Evolutionary conservation across 495 filamentous ascomycete genomes (phyloP).

Genomic region (Penicillium ucsense): DNA sequence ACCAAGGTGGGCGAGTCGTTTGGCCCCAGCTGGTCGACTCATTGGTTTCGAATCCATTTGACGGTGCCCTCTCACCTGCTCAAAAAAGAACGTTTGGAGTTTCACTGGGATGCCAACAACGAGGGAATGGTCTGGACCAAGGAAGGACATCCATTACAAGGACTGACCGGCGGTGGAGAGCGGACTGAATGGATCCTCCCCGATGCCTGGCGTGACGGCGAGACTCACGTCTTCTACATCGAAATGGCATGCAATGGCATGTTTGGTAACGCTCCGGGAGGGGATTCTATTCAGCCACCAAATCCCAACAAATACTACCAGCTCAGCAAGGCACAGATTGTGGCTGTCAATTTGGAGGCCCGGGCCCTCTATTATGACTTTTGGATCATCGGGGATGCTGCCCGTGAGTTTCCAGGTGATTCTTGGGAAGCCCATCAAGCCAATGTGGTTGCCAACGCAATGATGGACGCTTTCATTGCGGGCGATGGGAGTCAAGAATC

Average conservation of each 20-base stretch:
- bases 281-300: constrained; percentile 83
- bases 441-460: constrained; percentile 68
- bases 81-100: constrained; percentile 70
- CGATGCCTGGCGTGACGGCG: constrained; percentile 66
- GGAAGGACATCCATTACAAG: constrained; percentile 81
- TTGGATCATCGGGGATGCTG: constrained; percentile 89
- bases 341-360: constrained; percentile 79
- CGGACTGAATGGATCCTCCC: constrained; percentile 85
- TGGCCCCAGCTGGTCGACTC: constrained; percentile 95
- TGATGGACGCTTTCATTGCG: constrained; percentile 81
- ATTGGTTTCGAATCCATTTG: constrained; percentile 85
- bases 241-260: constrained; percentile 99
- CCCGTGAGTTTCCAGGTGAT: constrained; percentile 67
- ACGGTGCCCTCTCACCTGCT: constrained; percentile 63
- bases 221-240: constrained; percentile 82
- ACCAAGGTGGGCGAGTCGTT: constrained; percentile 70
- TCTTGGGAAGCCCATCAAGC: constrained; percentile 84
- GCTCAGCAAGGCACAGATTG: constrained; percentile 72
- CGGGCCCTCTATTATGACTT: constrained; percentile 79
- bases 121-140: constrained; percentile 87
- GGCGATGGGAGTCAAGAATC: constrained; percentile 65
- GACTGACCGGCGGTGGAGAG: constrained; percentile 86
- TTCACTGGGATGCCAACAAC: constrained; percentile 91
- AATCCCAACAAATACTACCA: constrained; percentile 70
- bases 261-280: constrained; percentile 86